Conservation (phyloP, 2,329 filamentous ascomycete species). For the Neonectria sp. region DNA sequence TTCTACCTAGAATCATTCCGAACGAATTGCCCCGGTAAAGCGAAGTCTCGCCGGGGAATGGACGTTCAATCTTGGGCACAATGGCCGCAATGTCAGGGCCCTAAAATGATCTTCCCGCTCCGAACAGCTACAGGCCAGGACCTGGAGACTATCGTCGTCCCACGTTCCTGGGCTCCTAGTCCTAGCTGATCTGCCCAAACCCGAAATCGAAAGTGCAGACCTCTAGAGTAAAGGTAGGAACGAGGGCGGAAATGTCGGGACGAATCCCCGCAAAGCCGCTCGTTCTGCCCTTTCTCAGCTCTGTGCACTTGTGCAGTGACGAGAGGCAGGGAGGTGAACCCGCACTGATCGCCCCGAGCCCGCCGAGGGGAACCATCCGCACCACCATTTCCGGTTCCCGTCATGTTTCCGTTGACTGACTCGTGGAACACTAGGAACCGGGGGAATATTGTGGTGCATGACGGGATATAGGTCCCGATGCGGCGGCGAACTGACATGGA, state of each 20-base stretch:
- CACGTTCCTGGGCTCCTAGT: constrained; percentile 1
- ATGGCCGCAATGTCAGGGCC: constrained; percentile 1
- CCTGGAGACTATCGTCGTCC: constrained; percentile 18
- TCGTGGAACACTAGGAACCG: constrained; percentile 30
- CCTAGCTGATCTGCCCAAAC: constrained; percentile 10
- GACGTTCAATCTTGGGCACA: background rate
- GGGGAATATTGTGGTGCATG: background rate
- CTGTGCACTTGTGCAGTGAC: constrained; percentile 26
- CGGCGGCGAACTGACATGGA: constrained; percentile 4
- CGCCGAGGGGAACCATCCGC: constrained; percentile 41
- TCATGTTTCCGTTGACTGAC: constrained; percentile 41
- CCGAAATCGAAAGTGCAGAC: constrained; percentile 10
- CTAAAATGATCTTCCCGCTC: constrained; percentile 18
- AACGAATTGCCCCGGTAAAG: too few species aligned
- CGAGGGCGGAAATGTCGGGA: constrained; percentile 33
- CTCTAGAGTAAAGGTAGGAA: constrained; percentile 6
- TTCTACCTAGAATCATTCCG: background rate
- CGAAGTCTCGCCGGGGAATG: background rate
- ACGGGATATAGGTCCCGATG: constrained; percentile 25
- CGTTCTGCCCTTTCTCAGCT: constrained; percentile 37
- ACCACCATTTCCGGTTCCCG: constrained; percentile 38
- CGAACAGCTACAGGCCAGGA: constrained; percentile 14
- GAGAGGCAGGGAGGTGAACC: constrained; percentile 29
- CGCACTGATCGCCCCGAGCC: constrained; percentile 43
- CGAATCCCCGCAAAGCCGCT: constrained; percentile 36